Percentiles rank a stretch among this genome's conserved stretches.
Conservation (phyloP, 768 basidiomycete genomes). For the Cyclocybe cylindracea region DNA sequence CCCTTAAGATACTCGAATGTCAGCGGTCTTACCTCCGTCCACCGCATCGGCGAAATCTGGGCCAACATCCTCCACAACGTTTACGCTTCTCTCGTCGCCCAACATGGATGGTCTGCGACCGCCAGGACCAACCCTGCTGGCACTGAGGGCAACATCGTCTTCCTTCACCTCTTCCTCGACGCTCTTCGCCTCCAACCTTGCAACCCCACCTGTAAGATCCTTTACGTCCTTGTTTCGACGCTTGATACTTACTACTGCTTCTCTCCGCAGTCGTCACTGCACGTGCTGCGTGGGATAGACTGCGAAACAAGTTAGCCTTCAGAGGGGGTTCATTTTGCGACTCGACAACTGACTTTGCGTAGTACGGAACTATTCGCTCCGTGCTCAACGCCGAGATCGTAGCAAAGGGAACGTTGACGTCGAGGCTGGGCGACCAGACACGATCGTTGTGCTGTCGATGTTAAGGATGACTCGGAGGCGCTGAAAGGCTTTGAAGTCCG, state of each 20-base stretch:
- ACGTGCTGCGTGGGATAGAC: constrained; percentile 49
- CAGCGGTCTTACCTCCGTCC: constrained; percentile 36
- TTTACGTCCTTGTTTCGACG: too few species aligned
- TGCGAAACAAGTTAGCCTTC: constrained; percentile 17
- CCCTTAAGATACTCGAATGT: constrained; percentile 41
- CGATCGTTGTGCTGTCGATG: too few species aligned
- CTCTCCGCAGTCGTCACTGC: constrained; percentile 33
- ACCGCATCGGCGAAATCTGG: constrained; percentile 56
- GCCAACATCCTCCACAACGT: constrained; percentile 40
- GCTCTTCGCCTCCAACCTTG: constrained; percentile 17
- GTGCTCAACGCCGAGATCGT: too few species aligned
- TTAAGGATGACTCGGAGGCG: too few species aligned
- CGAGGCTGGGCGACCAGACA: constrained; percentile 7
- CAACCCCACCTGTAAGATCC: constrained; percentile 16
- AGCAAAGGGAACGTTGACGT: too few species aligned
- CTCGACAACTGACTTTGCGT: too few species aligned
- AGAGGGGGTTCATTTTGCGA: too few species aligned
- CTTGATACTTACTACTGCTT: too few species aligned
- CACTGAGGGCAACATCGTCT: constrained; percentile 19
- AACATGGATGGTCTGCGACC: constrained; percentile 30
- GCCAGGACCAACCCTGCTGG: constrained; percentile 23
- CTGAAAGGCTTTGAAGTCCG: neutral
- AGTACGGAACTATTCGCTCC: too few species aligned
- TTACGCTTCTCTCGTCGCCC: constrained; percentile 33
- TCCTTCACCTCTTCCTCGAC: constrained; percentile 18